Conservation (phyloP, 352 stramenopile genomes). For the Phytophthora brassicae region DNA sequence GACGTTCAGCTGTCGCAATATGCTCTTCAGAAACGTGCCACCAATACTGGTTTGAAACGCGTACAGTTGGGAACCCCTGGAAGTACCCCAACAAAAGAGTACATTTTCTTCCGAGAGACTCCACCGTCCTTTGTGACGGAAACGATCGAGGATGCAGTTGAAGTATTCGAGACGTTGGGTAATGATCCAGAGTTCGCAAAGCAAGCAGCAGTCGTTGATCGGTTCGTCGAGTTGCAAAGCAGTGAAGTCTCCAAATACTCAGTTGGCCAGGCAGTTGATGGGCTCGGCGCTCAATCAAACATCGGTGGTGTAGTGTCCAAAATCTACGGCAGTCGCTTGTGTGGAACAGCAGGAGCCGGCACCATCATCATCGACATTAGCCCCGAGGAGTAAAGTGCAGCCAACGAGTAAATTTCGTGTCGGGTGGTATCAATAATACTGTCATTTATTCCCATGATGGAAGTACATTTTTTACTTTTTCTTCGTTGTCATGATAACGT, state of each 20-base stretch:
- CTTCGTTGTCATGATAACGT: background rate
- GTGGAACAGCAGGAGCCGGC: slow-evolving; percentile 61
- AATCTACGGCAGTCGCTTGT: slow-evolving; percentile 69
- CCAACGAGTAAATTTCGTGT: background rate
- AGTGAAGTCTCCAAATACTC: slow-evolving; percentile 81
- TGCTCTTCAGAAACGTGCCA: slow-evolving; percentile 49
- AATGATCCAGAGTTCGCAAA: slow-evolving; percentile 50
- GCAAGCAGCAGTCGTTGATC: slow-evolving; percentile 33
- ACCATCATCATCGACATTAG: slow-evolving; percentile 76
- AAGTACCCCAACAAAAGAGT: slow-evolving; percentile 74
- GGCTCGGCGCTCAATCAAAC: slow-evolving; percentile 51
- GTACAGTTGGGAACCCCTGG: slow-evolving; percentile 60
- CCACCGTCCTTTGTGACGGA: slow-evolving; percentile 80
- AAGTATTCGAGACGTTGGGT: slow-evolving; percentile 53
- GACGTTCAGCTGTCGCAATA: slow-evolving; percentile 48
- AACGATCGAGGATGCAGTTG: slow-evolving; percentile 60
- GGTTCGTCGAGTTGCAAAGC: slow-evolving; percentile 78
- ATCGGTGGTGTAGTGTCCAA: slow-evolving; percentile 67
- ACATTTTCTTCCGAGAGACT: slow-evolving; percentile 84
- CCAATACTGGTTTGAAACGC: slow-evolving; percentile 48
- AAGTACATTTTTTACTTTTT: slow-evolving; percentile 2
- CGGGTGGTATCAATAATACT: no score
- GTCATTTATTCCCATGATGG: slow-evolving; percentile 32
- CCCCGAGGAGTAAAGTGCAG: slow-evolving; percentile 20
- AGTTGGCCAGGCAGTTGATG: slow-evolving; percentile 55